Percentiles rank a stretch among this genome's conserved stretches.
Conservation (phyloP, 2,329 filamentous ascomycete species). For the Daldinia eschscholtzii region DNA sequence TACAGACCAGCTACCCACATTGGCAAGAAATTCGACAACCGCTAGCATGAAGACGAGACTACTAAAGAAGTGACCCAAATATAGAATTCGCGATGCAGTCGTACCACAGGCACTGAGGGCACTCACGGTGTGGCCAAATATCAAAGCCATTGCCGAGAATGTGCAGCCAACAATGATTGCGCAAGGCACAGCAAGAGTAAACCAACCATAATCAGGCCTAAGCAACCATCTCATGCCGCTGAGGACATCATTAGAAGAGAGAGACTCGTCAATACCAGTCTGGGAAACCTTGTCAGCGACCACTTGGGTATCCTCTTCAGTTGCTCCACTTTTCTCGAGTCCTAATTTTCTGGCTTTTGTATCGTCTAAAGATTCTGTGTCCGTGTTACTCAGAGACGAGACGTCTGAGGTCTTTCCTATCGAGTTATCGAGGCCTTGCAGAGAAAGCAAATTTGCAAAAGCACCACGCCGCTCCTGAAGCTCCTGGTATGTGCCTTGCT, state of each 20-base stretch:
- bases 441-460: constrained; percentile 60
- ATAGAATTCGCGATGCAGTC: constrained; percentile 60
- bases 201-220: constrained; percentile 42
- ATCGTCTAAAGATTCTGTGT: constrained; percentile 27
- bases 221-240: constrained; percentile 25
- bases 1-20: constrained; percentile 66
- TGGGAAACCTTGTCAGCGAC: constrained; percentile 3
- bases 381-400: constrained; percentile 23
- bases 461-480: constrained; percentile 59
- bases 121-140: constrained; percentile 72
- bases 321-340: constrained; percentile 7
- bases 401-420: constrained; percentile 18
- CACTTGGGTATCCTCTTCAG: constrained; percentile 3
- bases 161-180: constrained; percentile 67
- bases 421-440: constrained; percentile 39
- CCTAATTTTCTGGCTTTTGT: constrained; percentile 12
- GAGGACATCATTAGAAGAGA: constrained; percentile 18
- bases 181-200: constrained; percentile 63
- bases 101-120: constrained; percentile 66
- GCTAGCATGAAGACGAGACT: constrained; percentile 72
- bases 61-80: constrained; percentile 65
- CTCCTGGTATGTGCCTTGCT: constrained; percentile 70
- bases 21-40: constrained; percentile 70
- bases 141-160: constrained; percentile 68
- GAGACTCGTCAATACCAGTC: constrained; percentile 11